Evolutionary conservation across 2,329 filamentous ascomycete species (phyloP).

Genomic region (Atkinsonella hypoxylon): DNA sequence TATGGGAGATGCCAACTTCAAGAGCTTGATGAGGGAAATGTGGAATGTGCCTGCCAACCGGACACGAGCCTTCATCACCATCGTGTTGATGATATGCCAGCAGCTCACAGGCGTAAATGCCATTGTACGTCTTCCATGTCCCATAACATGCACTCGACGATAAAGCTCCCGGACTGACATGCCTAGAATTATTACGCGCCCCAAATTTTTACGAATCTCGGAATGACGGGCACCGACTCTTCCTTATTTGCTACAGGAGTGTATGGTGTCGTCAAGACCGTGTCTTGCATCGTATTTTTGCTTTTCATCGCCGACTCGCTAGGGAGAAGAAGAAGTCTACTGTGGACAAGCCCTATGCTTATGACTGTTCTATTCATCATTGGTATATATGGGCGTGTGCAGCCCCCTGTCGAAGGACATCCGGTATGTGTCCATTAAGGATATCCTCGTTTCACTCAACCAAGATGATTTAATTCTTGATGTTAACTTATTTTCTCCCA

Average conservation of each 20-base stretch:
- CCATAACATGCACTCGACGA: too few relatives aligned
- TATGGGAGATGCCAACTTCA: slow-evolving; percentile 37
- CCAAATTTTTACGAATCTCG: slow-evolving; percentile 54
- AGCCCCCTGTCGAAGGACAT: slow-evolving; percentile 40
- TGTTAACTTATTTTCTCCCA: background rate
- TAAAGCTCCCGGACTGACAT: background rate
- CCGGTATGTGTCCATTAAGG: slow-evolving; percentile 21
- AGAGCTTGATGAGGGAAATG: slow-evolving; percentile 53
- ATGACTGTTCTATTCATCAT: slow-evolving; percentile 55
- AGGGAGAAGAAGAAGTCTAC: slow-evolving; percentile 46
- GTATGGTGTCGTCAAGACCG: slow-evolving; percentile 61
- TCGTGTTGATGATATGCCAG: slow-evolving; percentile 53
- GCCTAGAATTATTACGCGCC: slow-evolving; percentile 53
- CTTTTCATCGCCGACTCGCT: slow-evolving; percentile 57
- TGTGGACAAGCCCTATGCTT: slow-evolving; percentile 54
- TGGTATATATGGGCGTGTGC: slow-evolving; percentile 55
- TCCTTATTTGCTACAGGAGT: slow-evolving; percentile 62
- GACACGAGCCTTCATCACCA: slow-evolving; percentile 51
- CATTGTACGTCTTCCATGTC: slow-evolving; percentile 27
- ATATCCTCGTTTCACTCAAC: too few relatives aligned
- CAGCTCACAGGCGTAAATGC: slow-evolving; percentile 55
- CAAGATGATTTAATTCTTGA: background rate
- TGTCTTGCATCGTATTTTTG: slow-evolving; percentile 51
- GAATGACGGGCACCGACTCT: slow-evolving; percentile 41
- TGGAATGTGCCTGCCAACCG: slow-evolving; percentile 48